A percentile compares a stretch with the other conserved stretches of the same genome.
These are phyloP conservation scores for Camelina sativa DNA, from an alignment of 345 rosid species.

Conservation along the genomic window DNA sequence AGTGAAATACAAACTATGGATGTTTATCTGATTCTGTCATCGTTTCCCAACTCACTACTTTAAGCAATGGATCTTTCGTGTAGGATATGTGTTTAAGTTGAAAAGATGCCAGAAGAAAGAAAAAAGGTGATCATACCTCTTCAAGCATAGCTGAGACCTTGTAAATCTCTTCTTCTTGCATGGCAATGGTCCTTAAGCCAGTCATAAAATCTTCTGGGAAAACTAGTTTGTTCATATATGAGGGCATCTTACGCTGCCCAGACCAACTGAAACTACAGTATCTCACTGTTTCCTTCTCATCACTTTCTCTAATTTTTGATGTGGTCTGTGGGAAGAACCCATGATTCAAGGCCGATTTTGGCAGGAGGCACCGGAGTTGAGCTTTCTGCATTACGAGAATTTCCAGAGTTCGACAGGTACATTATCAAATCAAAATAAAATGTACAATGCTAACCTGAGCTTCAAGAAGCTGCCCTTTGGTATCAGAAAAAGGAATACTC, in stretches of 20 bases:
- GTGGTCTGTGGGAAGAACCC: constrained; percentile 62
- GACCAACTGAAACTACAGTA: constrained; percentile 82
- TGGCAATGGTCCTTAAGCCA: constrained; percentile 80
- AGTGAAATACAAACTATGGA: background rate
- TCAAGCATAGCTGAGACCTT: constrained; percentile 76
- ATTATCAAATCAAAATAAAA: constrained; percentile 7
- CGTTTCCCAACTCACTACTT: background rate
- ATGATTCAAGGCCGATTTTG: constrained; percentile 61
- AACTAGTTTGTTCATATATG: constrained; percentile 73
- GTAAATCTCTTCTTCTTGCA: constrained; percentile 74
- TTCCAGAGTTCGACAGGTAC: constrained; percentile 22
- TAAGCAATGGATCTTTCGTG: constrained; percentile 1
- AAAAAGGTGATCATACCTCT: constrained; percentile 61
- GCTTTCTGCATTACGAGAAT: constrained; percentile 60
- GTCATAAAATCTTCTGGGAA: constrained; percentile 83
- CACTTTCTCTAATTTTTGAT: constrained; percentile 46
- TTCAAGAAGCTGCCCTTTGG: constrained; percentile 82
- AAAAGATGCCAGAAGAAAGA: background rate
- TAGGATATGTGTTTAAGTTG: constrained; percentile 11
- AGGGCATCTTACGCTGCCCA: constrained; percentile 78
- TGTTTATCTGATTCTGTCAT: background rate
- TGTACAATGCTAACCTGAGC: constrained; percentile 64
- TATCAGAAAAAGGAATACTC: constrained; percentile 63
- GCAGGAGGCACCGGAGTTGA: constrained; percentile 81
- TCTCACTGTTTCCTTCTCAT: constrained; percentile 31